Conservation (phyloP, 2,329 filamentous ascomycete species). For the Lasiodiplodia sp. region DNA sequence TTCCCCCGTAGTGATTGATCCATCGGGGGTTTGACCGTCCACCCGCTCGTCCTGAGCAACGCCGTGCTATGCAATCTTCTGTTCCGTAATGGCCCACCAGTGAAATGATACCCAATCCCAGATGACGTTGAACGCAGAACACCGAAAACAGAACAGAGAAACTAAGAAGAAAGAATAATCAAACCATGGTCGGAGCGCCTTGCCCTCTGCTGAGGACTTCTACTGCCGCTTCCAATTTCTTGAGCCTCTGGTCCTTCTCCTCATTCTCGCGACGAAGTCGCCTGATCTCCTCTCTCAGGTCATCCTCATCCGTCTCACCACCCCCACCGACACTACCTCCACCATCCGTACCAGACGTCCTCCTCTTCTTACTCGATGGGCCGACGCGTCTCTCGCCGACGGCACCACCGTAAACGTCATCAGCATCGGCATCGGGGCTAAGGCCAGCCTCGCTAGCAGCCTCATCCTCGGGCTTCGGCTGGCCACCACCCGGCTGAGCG, state of each 20-base stretch:
- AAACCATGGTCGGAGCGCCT: constrained; percentile 9
- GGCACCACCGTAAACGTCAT: constrained; percentile 36
- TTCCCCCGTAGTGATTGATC: not conserved
- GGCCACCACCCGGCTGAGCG: constrained; percentile 6
- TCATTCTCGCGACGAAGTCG: constrained; percentile 50
- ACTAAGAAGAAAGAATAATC: not conserved
- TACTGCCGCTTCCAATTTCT: constrained; percentile 46
- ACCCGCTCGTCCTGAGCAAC: constrained; percentile 17
- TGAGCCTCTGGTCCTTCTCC: constrained; percentile 49
- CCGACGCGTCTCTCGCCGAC: constrained; percentile 38
- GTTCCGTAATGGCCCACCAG: not conserved
- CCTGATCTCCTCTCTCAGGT: constrained; percentile 50
- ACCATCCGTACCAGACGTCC: constrained; percentile 39
- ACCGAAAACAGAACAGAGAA: constrained; percentile 2
- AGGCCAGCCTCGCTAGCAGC: constrained; percentile 11
- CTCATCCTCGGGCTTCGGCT: constrained; percentile 8
- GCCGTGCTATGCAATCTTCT: constrained; percentile 27
- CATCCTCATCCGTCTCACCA: constrained; percentile 40
- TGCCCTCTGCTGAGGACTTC: constrained; percentile 26
- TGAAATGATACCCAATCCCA: not conserved
- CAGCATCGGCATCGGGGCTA: constrained; percentile 37
- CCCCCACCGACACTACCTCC: constrained; percentile 29
- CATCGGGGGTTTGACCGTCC: constrained; percentile 8
- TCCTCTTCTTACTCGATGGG: constrained; percentile 42
- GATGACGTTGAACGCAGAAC: not conserved